Evolutionary conservation across 2,329 filamentous ascomycete species (phyloP).

Genomic region (Hymenoscyphus infarciens): DNA sequence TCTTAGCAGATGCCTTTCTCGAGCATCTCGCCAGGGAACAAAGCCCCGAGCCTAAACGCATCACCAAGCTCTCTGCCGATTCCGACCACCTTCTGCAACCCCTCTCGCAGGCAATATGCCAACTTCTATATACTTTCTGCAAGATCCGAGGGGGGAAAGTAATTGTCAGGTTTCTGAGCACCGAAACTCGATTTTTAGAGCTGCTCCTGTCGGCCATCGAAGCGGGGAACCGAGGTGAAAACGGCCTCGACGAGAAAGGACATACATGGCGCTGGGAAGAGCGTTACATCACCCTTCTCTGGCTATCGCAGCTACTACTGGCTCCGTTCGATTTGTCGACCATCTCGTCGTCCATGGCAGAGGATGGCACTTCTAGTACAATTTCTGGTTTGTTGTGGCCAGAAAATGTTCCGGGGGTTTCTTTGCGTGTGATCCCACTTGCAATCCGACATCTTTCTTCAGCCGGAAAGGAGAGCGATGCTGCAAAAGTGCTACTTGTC

Average conservation of each 20-base stretch:
- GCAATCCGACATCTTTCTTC: conserved; percentile 68
- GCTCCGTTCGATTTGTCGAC: conserved; percentile 88
- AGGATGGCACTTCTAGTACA: conserved; percentile 42
- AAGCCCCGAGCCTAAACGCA: conserved; percentile 29
- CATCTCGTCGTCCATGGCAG: conserved; percentile 63
- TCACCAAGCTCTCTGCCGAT: conserved; percentile 11
- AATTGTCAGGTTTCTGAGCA: conserved; percentile 84
- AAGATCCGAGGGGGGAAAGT: conserved; percentile 94
- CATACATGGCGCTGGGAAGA: conserved; percentile 73
- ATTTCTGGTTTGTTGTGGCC: conserved; percentile 55
- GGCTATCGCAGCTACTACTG: conserved; percentile 78
- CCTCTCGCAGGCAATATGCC: conserved; percentile 61
- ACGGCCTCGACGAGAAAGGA: conserved; percentile 19
- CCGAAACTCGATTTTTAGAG: conserved; percentile 83
- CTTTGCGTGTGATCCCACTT: conserved; percentile 65
- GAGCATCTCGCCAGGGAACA: conserved; percentile 53
- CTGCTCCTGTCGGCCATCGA: conserved; percentile 74
- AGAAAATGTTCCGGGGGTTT: conserved; percentile 62
- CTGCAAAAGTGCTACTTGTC: conserved; percentile 78
- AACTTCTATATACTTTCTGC: conserved; percentile 83
- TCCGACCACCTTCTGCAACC: conserved; percentile 33
- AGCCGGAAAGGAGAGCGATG: conserved; percentile 83
- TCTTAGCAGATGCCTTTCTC: conserved; percentile 73
- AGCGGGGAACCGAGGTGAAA: conserved; percentile 33
- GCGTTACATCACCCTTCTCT: conserved; percentile 80